Percentiles rank a stretch among this genome's conserved stretches.
Evolutionary conservation across 345 rosid genomes (phyloP).

Genomic region (Turnera subulata): DNA sequence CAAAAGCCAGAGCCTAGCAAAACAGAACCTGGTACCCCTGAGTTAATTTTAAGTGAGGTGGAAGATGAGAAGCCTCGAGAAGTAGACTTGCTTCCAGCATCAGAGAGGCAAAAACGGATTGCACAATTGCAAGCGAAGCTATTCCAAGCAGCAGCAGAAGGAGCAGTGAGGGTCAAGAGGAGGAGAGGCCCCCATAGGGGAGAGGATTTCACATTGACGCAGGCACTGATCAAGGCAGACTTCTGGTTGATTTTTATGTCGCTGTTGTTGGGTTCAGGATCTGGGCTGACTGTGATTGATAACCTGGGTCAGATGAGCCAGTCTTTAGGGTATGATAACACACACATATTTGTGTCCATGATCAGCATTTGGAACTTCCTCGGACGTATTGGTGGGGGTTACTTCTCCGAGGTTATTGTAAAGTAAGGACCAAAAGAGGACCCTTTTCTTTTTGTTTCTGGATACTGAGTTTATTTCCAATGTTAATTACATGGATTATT

Average conservation of each 20-base stretch:
- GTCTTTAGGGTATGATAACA: conserved; percentile 75
- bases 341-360: conserved; percentile 90
- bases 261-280: conserved; percentile 83
- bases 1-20: conserved; percentile 47
- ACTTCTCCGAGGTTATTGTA: conserved; percentile 85
- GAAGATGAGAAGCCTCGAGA: conserved; percentile 94
- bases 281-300: conserved; percentile 94
- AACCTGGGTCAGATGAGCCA: conserved; percentile 98
- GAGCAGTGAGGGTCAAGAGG: conserved; percentile 81
- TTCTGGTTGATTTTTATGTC: conserved; percentile 94
- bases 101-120: conserved; percentile 73
- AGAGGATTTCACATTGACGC: conserved; percentile 83
- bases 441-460: not conserved
- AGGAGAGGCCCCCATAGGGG: conserved; percentile 84
- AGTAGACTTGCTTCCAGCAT: conserved; percentile 80
- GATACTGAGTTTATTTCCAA: not conserved
- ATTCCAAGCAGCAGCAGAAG: conserved; percentile 88
- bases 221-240: conserved; percentile 89
- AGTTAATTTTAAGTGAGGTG: conserved; percentile 79
- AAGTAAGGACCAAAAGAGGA: conserved; percentile 43
- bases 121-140: conserved; percentile 77
- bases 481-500: not conserved
- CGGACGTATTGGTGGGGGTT: conserved; percentile 94
- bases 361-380: conserved; percentile 99
- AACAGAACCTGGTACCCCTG: conserved; percentile 31